Conservation (phyloP, 345 rosid species). For the Excoecaria agallocha region DNA sequence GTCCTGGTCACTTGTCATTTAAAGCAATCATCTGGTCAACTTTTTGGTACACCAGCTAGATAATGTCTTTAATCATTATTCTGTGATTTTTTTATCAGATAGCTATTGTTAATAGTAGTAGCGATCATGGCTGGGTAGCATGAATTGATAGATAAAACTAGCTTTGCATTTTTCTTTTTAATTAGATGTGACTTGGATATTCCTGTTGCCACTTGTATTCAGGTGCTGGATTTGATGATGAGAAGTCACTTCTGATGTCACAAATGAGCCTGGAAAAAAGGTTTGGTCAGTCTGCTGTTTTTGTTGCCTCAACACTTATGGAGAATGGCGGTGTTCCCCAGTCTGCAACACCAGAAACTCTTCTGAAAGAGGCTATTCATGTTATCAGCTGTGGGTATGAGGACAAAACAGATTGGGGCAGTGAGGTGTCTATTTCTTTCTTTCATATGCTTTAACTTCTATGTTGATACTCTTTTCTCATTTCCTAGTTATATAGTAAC, state of each 20-base stretch:
- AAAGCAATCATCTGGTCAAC: background rate
- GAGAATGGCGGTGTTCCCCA: constrained; percentile 96
- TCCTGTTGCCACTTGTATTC: constrained; percentile 19
- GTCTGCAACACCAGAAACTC: constrained; percentile 84
- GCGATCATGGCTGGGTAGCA: background rate
- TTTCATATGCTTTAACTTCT: background rate
- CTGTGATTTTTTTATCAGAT: background rate
- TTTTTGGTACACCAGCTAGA: background rate
- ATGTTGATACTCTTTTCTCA: too few species aligned
- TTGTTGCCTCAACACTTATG: constrained; percentile 93
- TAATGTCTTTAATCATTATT: background rate
- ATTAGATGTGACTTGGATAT: constrained; percentile 9
- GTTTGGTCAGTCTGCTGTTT: constrained; percentile 89
- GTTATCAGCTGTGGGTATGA: constrained; percentile 96
- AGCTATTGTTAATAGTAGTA: background rate
- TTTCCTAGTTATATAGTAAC: too few species aligned
- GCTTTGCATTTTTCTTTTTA: too few species aligned
- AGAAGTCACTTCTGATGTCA: constrained; percentile 85
- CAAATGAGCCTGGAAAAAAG: constrained; percentile 95
- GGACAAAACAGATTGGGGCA: constrained; percentile 93
- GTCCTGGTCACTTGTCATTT: background rate
- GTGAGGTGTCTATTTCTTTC: constrained; percentile 45
- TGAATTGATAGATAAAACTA: background rate
- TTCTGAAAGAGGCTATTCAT: constrained; percentile 95
- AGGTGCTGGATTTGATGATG: constrained; percentile 99